These are phyloP conservation scores for Baudoinia panamericana DNA, from an alignment of 495 filamentous ascomycete genomes.

Conservation along the genomic window DNA sequence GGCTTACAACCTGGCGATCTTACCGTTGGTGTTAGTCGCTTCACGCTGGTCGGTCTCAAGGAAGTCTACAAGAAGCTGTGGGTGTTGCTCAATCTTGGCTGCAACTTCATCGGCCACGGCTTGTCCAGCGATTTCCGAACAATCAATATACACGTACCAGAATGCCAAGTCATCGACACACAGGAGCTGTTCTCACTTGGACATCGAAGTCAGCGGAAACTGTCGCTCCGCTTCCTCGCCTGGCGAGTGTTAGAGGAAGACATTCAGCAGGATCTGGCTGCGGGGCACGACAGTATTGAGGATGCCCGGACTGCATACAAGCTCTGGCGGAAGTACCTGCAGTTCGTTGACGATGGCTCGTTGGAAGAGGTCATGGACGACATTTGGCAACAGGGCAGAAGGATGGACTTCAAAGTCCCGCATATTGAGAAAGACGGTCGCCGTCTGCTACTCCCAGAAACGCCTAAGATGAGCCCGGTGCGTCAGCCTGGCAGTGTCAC, in stretches of 20 bases:
- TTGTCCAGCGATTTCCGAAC: constrained; percentile 89
- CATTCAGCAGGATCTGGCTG: constrained; percentile 53
- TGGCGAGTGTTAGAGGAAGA: constrained; percentile 78
- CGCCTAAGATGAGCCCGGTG: constrained; percentile 12
- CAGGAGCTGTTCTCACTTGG: constrained; percentile 71
- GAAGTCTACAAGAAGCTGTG: constrained; percentile 95
- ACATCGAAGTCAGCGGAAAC: constrained; percentile 49
- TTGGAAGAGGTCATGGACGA: constrained; percentile 65
- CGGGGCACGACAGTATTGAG: constrained; percentile 84
- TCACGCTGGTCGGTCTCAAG: constrained; percentile 77
- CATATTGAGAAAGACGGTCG: constrained; percentile 15
- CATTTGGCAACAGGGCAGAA: constrained; percentile 58
- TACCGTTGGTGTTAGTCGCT: constrained; percentile 54
- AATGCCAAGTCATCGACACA: constrained; percentile 83
- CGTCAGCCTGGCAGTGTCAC: constrained; percentile 7
- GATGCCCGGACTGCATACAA: constrained; percentile 81
- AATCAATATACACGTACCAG: constrained; percentile 93
- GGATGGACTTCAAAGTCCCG: constrained; percentile 65
- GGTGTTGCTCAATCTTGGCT: constrained; percentile 88
- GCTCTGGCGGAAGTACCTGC: constrained; percentile 79
- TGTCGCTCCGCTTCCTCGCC: constrained; percentile 77
- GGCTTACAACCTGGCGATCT: constrained; percentile 79
- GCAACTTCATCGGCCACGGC: constrained; percentile 86
- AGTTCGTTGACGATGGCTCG: constrained; percentile 75
- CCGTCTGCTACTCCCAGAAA: constrained; percentile 11